Evolutionary conservation across 345 rosid species (phyloP).

Genomic region (Aegle marmelos): DNA sequence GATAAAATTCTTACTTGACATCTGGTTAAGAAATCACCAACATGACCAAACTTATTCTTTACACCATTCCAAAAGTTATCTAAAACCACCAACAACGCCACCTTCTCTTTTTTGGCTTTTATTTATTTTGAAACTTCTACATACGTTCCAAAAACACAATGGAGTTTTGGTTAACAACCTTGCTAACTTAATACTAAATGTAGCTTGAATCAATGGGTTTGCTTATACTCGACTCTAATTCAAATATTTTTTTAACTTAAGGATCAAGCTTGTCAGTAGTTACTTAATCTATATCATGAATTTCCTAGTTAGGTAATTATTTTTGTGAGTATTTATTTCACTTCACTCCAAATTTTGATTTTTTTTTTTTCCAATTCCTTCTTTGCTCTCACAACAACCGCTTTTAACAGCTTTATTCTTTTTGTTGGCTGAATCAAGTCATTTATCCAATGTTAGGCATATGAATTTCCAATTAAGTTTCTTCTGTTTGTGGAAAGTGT

Average conservation of each 20-base stretch:
- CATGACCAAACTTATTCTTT: neutral
- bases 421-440: neutral
- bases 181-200: neutral
- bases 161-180: neutral
- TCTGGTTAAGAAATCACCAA: neutral
- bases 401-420: neutral
- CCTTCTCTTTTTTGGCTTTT: neutral
- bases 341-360: neutral
- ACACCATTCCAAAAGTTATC: neutral
- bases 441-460: neutral
- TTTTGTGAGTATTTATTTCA: constrained; percentile 15
- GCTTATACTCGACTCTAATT: constrained; percentile 37
- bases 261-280: constrained; percentile 22
- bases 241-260: constrained; percentile 8
- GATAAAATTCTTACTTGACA: neutral
- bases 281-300: constrained; percentile 23
- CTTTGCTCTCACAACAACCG: neutral
- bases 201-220: constrained; percentile 6
- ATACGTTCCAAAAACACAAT: neutral
- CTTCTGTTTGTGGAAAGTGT: neutral
- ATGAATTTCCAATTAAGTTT: neutral
- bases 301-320: constrained; percentile 13
- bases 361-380: neutral
- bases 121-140: neutral
- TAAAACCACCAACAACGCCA: neutral